Evolutionary conservation across 78 protist species (phyloP).

Genomic region (Dictyostelium brefeldianum): DNA sequence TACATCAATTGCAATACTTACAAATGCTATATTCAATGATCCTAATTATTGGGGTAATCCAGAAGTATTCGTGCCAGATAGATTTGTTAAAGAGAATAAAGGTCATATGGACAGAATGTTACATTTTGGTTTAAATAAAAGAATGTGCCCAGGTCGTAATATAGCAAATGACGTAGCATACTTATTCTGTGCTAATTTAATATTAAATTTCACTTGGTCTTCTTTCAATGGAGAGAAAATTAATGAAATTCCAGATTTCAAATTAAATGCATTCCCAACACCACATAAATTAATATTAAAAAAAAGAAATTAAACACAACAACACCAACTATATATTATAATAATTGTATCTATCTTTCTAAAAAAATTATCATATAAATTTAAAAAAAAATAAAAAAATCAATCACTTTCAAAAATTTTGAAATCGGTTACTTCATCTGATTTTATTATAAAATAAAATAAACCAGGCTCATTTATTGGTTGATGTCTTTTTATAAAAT

Average conservation of each 20-base stretch:
- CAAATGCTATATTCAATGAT: background rate
- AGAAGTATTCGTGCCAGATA: conserved; percentile 26
- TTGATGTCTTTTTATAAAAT: no score
- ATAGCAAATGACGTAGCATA: conserved; percentile 33
- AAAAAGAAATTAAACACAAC: background rate
- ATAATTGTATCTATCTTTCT: no score
- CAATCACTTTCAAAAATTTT: no score
- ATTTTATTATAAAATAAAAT: no score
- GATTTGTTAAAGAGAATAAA: conserved; percentile 13
- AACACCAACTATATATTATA: no score
- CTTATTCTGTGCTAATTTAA: conserved; percentile 8
- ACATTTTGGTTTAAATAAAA: conserved; percentile 20
- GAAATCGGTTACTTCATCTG: no score
- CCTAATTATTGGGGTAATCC: conserved; percentile 26
- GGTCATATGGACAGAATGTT: conserved; percentile 10
- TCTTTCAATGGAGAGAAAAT: conserved; percentile 2
- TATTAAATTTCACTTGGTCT: background rate
- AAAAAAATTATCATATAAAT: no score
- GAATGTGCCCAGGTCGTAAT: conserved; percentile 34
- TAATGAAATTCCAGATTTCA: conserved; percentile 10
- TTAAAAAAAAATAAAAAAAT: no score
- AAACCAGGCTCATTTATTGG: no score
- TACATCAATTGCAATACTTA: background rate
- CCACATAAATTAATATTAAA: background rate
- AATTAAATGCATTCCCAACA: background rate